Evolutionary conservation across 129 eudicot genomes (phyloP).

Genomic region (Rutidosis leptorrhynchoides): DNA sequence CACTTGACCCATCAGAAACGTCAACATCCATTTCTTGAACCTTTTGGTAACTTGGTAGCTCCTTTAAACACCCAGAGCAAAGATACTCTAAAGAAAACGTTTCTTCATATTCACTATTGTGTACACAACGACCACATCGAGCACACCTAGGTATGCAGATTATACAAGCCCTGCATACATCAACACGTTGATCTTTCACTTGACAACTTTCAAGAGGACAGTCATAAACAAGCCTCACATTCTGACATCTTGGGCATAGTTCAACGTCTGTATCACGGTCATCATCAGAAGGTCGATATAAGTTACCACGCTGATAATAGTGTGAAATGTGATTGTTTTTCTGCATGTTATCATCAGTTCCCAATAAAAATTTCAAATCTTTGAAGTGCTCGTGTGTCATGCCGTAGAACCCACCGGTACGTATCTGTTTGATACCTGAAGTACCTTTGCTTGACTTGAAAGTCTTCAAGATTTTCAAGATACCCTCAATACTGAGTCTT

Average conservation of each 20-base stretch:
- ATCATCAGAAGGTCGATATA: constrained; percentile 52
- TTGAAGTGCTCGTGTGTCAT: constrained; percentile 58
- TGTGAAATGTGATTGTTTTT: constrained; percentile 37
- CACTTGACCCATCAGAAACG: background rate
- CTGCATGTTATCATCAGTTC: constrained; percentile 25
- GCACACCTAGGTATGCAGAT: constrained; percentile 74
- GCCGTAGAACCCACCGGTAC: constrained; percentile 74
- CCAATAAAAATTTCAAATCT: constrained; percentile 54
- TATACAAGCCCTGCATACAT: constrained; percentile 72
- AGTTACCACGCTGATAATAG: constrained; percentile 50
- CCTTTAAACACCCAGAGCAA: constrained; percentile 56
- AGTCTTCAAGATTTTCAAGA: constrained; percentile 44
- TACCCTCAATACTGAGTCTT: constrained; percentile 60
- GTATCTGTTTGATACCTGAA: constrained; percentile 55
- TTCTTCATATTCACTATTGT: constrained; percentile 59
- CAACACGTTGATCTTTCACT: constrained; percentile 34
- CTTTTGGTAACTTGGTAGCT: constrained; percentile 33
- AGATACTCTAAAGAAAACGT: constrained; percentile 57
- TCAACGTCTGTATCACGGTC: constrained; percentile 77
- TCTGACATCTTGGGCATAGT: constrained; percentile 70
- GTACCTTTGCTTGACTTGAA: constrained; percentile 33
- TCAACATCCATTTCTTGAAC: constrained; percentile 24
- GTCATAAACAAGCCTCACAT: constrained; percentile 74
- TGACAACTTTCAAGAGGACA: constrained; percentile 67
- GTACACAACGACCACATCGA: constrained; percentile 69